Conservation (phyloP, 495 filamentous ascomycete species). For the Penicillium waksmanii region DNA sequence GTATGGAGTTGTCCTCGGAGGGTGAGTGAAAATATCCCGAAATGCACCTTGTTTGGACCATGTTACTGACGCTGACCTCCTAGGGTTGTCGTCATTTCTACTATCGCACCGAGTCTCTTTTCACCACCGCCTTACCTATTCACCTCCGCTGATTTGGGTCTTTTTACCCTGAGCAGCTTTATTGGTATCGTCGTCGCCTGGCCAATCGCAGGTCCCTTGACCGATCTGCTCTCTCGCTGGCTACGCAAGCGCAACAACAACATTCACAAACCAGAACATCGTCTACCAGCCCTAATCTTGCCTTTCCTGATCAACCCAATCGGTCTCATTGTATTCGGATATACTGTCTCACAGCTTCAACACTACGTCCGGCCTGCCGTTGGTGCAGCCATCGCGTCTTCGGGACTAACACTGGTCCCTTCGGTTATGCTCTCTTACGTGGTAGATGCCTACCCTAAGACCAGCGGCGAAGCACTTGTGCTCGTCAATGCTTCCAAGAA, state of each 20-base stretch:
- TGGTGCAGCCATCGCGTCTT: slow-evolving; percentile 30
- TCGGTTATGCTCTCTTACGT: slow-evolving; percentile 41
- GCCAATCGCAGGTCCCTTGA: slow-evolving; percentile 37
- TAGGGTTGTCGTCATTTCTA: slow-evolving; percentile 35
- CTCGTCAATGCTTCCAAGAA: slow-evolving; percentile 47
- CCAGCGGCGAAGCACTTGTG: slow-evolving; percentile 36
- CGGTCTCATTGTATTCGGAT: slow-evolving; percentile 35
- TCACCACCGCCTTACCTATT: slow-evolving; percentile 37
- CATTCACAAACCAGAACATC: slow-evolving; percentile 36
- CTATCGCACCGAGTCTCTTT: slow-evolving; percentile 28
- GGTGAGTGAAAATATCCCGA: slow-evolving; percentile 33
- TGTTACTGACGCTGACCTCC: neutral
- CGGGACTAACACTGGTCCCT: slow-evolving; percentile 32
- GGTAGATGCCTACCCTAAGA: slow-evolving; percentile 34
- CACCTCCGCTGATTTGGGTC: slow-evolving; percentile 30
- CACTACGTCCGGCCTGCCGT: slow-evolving; percentile 31
- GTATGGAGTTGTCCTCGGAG: slow-evolving; percentile 42
- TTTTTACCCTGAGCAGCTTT: slow-evolving; percentile 37
- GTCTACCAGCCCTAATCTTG: slow-evolving; percentile 33
- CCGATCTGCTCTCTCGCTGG: slow-evolving; percentile 34
- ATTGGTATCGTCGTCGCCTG: slow-evolving; percentile 34
- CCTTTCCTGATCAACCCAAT: slow-evolving; percentile 36
- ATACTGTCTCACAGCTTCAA: slow-evolving; percentile 24
- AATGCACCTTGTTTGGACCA: neutral
- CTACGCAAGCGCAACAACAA: slow-evolving; percentile 33